These are phyloP conservation scores for Xylariales sp. DNA, from an alignment of 2,329 filamentous ascomycete genomes.

Conservation along the genomic window DNA sequence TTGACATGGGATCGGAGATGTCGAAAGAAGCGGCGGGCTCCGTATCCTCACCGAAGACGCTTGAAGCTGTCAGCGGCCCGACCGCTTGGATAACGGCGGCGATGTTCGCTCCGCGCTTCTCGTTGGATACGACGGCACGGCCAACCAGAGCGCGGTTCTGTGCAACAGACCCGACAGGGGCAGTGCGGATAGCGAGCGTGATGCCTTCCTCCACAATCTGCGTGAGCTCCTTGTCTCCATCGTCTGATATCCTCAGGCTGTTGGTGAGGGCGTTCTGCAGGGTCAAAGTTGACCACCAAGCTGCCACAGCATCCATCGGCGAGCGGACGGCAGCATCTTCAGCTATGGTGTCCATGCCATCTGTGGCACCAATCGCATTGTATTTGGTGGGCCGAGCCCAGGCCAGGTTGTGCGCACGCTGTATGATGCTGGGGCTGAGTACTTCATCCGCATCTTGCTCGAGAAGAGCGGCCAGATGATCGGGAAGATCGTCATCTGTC, in stretches of 20 bases:
- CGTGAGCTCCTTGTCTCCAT: constrained; percentile 35
- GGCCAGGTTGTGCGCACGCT: constrained; percentile 83
- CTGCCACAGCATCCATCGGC: constrained; percentile 83
- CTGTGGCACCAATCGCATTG: constrained; percentile 57
- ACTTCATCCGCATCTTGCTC: constrained; percentile 80
- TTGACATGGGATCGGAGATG: constrained; percentile 34
- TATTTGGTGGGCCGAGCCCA: constrained; percentile 77
- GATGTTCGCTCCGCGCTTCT: constrained; percentile 52
- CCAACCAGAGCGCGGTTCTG: constrained; percentile 57
- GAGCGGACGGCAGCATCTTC: constrained; percentile 82
- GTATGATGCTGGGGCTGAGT: constrained; percentile 70
- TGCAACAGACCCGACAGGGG: constrained; percentile 74
- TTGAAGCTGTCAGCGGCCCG: constrained; percentile 33
- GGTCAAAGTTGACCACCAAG: constrained; percentile 79
- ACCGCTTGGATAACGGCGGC: constrained; percentile 51
- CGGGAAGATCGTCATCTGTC: constrained; percentile 65
- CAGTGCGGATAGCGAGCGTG: constrained; percentile 64
- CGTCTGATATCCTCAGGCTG: constrained; percentile 53
- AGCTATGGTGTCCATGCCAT: constrained; percentile 77
- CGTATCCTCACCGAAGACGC: constrained; percentile 20
- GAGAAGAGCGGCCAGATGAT: constrained; percentile 71
- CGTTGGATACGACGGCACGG: constrained; percentile 50
- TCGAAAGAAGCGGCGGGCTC: constrained; percentile 29
- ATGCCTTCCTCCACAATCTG: constrained; percentile 42
- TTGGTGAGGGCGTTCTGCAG: constrained; percentile 66